Base-by-base conservation (phyloP, 139 green algal species). In the Mesotaenium endlicherianum region DNA sequence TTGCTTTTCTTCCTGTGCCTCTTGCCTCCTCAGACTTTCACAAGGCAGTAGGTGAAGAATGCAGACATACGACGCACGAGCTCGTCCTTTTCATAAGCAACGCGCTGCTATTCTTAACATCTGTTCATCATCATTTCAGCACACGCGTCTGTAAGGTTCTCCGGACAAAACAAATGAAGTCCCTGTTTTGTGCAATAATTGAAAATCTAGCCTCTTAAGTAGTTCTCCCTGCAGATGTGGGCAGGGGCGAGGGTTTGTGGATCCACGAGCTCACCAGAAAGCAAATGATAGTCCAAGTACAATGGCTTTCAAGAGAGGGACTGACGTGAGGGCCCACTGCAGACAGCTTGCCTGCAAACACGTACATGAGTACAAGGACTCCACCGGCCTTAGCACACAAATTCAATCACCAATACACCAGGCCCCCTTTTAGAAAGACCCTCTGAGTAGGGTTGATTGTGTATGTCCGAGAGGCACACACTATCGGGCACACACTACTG, bases 251-350 rank as follows among this genome's bases (percentile, higher is more conserved):
- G 72, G 30, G 64, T 26, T 11, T 11, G 11, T 11, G 34, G 31
- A 75, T 75, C 16, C 16, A 16, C 72, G 75, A 14, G 68, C 77
- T 84, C 31, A 84, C 77, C 77, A 84, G 58, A 84, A 84, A 57
- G 80, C 17, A 31, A 84, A 78, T n/a, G 77, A 84, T 5, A 84
- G 36, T 57, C 77, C 77, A n/a, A 84, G 77, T 26, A 84, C 77
- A 16, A 84, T 11, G 26, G 59, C 30, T 34, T 84, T 84, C 16
- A 84, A 34, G 14, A 80, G 36, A 26, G 77, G 77, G 3, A 84
- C 77, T 17, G 26, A 40, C n/a, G 77, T 80, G 39, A 84, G 77
- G 47, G 59, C 77, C 77, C 77, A 84, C 4, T 84, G 77, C 30
- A 84, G 58, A 34, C 53, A 34, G 36, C 34, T 75, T 2, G 17